Evolutionary conservation across 192 early-diverging fungal species (phyloP), one percentile per base, ranked within the genome.

Genomic region (Dispira simplex): DNA sequence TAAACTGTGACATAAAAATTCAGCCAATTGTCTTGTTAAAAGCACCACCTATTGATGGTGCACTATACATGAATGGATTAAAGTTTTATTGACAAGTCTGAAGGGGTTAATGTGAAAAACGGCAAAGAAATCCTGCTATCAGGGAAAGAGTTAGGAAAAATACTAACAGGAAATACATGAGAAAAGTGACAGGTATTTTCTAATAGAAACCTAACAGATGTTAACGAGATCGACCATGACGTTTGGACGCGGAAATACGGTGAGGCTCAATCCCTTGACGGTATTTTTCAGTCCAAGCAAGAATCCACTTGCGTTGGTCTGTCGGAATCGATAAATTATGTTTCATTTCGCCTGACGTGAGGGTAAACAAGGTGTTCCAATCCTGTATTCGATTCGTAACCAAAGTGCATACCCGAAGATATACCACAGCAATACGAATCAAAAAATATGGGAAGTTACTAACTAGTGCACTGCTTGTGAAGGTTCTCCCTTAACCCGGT

Each of bases 321-420:
- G 78, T 74, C 0, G 74, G 66, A 11, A 87, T 73, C 0, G 73
- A 77, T 78, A 85, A 60, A 20, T 77, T 73, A 11, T 63, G 47
- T 68, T 79, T 83, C 85, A 87, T 81, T 43, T 66, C 73, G 4
- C 25, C 21, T 12, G 78, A 68, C 44, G 70, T 62, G 44, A 74
- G 75, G 18, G 70, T 74, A 62, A 87, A 87, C 56, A 87, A 62
- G 26, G 81, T 76, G 14, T 84, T 77, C 85, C 85, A 87, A 57
- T 68, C 66, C 67, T 78, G 68, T 4, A 6, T 39, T 1, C 32
- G 32, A 39, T 39, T 6, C 32, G 6, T 39, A 39, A 39, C 32
- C 32, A 6, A 4, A 39, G 32, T 39, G 6, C 32, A 55, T 49
- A 2, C 16, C 18, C 48, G 9, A 21, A 16, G 21, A 20, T 16